Evolutionary conservation across 1,284 basidiomycete genomes (phyloP).

Genomic region (Phlebopus sp.): DNA sequence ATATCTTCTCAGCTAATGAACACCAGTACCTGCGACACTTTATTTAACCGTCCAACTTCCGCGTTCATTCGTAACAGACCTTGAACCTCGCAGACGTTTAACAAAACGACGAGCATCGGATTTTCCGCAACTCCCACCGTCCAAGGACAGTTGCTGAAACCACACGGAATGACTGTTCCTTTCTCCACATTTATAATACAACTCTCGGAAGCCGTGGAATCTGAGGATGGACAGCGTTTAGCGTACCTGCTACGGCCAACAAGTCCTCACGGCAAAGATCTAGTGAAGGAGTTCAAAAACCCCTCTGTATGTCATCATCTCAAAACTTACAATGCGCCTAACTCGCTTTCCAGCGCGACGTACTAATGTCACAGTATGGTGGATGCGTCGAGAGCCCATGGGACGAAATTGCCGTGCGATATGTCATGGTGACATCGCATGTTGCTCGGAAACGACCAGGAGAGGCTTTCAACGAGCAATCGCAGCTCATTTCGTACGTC

Average conservation of each 20-base stretch:
- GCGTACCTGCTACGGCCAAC: constrained; percentile 72
- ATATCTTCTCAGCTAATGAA: too few relatives aligned
- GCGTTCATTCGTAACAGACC: too few relatives aligned
- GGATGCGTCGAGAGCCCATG: constrained; percentile 67
- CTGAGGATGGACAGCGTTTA: constrained; percentile 65
- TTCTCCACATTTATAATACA: constrained; percentile 62
- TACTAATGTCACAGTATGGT: constrained; percentile 53
- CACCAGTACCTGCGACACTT: too few relatives aligned
- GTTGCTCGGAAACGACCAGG: constrained; percentile 59
- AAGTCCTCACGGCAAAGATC: constrained; percentile 67
- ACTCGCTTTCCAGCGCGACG: constrained; percentile 37
- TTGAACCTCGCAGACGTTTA: too few relatives aligned
- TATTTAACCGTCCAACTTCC: too few relatives aligned
- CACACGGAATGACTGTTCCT: constrained; percentile 13
- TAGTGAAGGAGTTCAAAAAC: constrained; percentile 69
- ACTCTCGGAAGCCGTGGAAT: constrained; percentile 55
- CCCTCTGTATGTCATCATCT: constrained; percentile 49
- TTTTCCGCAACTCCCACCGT: neutral
- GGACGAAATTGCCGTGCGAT: constrained; percentile 81
- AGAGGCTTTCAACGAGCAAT: constrained; percentile 78
- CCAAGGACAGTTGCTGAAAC: too few relatives aligned
- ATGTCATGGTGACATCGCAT: constrained; percentile 68
- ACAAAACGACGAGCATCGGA: too few relatives aligned
- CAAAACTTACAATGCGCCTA: neutral
- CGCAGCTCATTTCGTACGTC: constrained; percentile 60